phyloP scores from a whole-genome alignment of 1,284 basidiomycete species.

The Cutaneotrichosporon cutaneum region DNA sequence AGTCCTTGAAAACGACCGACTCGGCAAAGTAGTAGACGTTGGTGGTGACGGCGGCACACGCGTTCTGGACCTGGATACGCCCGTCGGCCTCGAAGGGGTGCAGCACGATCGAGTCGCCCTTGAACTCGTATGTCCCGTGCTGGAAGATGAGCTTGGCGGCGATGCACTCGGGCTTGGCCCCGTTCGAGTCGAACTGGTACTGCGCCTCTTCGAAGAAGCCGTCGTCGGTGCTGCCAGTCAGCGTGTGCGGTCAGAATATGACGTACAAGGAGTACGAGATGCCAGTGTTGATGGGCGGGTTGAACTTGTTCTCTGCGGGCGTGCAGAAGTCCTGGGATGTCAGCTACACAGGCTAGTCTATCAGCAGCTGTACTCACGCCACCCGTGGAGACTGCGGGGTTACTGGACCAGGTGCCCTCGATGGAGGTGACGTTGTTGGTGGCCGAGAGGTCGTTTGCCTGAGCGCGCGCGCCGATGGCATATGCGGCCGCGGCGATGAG shows the following conservation, averaged over 20 bases:
- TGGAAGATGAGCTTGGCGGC: constrained; percentile 79
- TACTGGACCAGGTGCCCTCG: constrained; percentile 78
- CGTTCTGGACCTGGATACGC: constrained; percentile 85
- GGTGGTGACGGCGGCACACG: constrained; percentile 79
- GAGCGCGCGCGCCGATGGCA: constrained; percentile 16
- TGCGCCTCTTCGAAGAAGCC: constrained; percentile 82
- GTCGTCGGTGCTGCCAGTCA: constrained; percentile 57
- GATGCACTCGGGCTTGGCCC: constrained; percentile 57
- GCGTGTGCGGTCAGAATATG: neutral
- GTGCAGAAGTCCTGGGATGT: constrained; percentile 69
- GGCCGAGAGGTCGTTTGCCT: constrained; percentile 29
- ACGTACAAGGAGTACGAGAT: constrained; percentile 84
- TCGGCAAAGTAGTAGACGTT: constrained; percentile 77
- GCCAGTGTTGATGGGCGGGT: constrained; percentile 75
- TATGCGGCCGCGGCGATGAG: constrained; percentile 13
- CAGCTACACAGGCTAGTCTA: neutral
- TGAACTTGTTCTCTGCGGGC: constrained; percentile 75
- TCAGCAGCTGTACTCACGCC: constrained; percentile 60
- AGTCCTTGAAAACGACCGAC: constrained; percentile 46
- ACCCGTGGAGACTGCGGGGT: constrained; percentile 72
- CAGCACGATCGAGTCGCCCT: constrained; percentile 70
- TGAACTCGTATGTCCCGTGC: constrained; percentile 71
- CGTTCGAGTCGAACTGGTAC: constrained; percentile 81
- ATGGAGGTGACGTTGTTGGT: constrained; percentile 65
- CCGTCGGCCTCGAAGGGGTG: constrained; percentile 71